Base-by-base conservation (phyloP, 148 eudicot genomes). In the Bassia scoparia region DNA sequence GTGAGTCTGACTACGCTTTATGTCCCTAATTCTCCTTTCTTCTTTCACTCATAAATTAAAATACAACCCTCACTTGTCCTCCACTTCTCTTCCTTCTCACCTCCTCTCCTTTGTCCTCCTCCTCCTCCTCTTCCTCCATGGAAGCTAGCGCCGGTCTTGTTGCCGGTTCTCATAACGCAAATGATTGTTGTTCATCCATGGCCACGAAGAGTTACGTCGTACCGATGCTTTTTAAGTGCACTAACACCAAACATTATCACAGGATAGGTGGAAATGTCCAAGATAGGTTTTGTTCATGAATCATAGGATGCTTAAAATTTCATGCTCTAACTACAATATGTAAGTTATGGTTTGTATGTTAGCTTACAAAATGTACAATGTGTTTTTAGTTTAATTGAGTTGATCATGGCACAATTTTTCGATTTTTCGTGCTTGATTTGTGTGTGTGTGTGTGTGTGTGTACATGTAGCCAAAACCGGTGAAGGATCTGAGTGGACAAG, bases 71-170 rank as follows among this genome's bases (percentile, higher is more conserved):
- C 41, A 50, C 62, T 9, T 70, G 35, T 2, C 55, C 38, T 24
- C 59, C 41, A 41, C 7, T 16, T 7, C 60, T 67, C 27, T 65
- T 70, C 34, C 33, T 30, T 33, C 12, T 12, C 23, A 9, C 60
- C 16, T 26, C 26, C 71, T 35, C 44, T 35, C 44, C 23, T 43
- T 15, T 24, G 63, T 21, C 3, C 7, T n/a, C n/a, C n/a, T n/a
- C 14, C 16, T 43, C 31, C 14, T n/a, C 66, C 24, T 34, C 46
- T 29, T 8, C 81, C 66, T 34, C 67, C 63, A 95, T 95, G 98
- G 97, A 95, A 89, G 98, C 98, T 52, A 86, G 93, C 16, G 98
- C 98, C 38, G 98, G 98, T 5, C 93, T 95, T 18, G 98, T 95
- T 5, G 98, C 98, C 41, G 98, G 98, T 66, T 95, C 98, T 65